A percentile compares a stretch with the other conserved stretches of the same genome.
Evolutionary conservation across 164 flowering plant genomes (phyloP).

Genomic region (Piper betle): DNA sequence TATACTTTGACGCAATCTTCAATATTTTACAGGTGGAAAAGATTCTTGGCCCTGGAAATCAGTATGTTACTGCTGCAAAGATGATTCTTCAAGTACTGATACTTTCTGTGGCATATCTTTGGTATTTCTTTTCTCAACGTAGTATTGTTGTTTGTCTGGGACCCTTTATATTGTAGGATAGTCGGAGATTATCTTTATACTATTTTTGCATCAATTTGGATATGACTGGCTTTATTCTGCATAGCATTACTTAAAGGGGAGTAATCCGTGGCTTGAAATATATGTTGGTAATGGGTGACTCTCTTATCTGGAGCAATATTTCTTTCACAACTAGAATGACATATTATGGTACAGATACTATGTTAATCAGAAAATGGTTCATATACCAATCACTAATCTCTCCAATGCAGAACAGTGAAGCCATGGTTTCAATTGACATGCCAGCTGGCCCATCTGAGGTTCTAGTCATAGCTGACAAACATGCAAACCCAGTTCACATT

Average conservation of each 20-base stretch:
- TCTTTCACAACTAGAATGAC: not conserved
- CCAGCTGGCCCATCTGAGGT: conserved; percentile 99
- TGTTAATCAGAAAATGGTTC: not conserved
- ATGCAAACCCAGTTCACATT: conserved; percentile 80
- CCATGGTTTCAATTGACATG: conserved; percentile 98
- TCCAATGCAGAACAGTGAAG: conserved; percentile 81
- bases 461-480: conserved; percentile 82
- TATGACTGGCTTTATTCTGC: too few species aligned
- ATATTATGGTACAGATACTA: not conserved
- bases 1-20: not conserved
- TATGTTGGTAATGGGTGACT: too few species aligned
- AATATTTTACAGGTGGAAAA: conserved; percentile 66
- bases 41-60: conserved; percentile 97
- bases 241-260: too few species aligned
- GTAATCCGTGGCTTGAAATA: too few species aligned
- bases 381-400: not conserved
- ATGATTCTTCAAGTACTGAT: conserved; percentile 85
- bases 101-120: not conserved
- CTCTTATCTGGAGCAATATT: too few species aligned
- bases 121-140: too few species aligned
- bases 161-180: too few species aligned
- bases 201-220: too few species aligned
- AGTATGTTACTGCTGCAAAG: conserved; percentile 98
- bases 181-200: too few species aligned
- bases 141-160: not conserved